phyloP scores from a whole-genome alignment of 2,329 filamentous ascomycete species.

The Fusarium guadeloupense region DNA sequence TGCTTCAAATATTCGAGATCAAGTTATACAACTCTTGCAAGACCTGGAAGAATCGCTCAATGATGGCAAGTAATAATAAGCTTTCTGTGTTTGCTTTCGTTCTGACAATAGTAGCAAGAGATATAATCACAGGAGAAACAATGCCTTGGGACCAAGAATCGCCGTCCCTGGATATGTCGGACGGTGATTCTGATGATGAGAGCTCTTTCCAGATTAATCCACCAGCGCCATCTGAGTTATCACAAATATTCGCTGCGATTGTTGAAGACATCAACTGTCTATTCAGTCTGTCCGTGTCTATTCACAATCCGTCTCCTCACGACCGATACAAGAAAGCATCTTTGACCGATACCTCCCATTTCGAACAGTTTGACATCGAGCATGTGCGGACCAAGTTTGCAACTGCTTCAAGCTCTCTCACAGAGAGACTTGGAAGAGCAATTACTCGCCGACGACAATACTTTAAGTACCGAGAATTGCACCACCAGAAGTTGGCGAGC shows the following conservation, averaged over 20 bases:
- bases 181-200: accelerated
- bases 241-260: not conserved
- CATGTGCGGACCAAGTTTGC: not conserved
- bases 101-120: not conserved
- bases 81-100: accelerated
- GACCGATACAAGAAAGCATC: not conserved
- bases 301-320: conserved; percentile 9
- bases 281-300: not conserved
- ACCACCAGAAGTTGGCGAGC: not conserved
- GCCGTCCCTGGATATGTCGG: accelerated
- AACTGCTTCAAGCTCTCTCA: accelerated
- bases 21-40: not conserved
- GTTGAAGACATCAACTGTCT: conserved; percentile 9
- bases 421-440: not conserved
- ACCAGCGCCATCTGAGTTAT: not conserved
- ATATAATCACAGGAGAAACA: not conserved
- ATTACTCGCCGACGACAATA: conserved; percentile 7
- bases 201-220: accelerated
- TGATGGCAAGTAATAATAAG: not conserved
- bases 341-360: not conserved
- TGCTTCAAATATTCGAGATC: not conserved
- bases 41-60: not conserved
- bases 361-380: not conserved
- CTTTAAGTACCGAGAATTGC: conserved; percentile 15
- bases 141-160: not conserved